These are phyloP conservation scores for Sonneratia caseolaris DNA, from an alignment of 345 rosid genomes.

Conservation along the genomic window DNA sequence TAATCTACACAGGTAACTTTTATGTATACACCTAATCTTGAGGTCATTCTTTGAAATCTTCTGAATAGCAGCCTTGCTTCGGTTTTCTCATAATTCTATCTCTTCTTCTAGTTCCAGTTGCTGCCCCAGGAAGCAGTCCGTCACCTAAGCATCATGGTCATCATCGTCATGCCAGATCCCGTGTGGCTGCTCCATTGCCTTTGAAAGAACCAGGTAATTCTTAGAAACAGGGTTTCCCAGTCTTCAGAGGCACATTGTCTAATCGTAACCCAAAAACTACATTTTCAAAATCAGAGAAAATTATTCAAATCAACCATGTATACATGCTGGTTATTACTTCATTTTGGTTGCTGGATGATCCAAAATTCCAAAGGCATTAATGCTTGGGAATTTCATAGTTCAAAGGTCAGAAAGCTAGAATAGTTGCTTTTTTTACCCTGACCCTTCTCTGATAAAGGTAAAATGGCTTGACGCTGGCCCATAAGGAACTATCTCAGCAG, in stretches of 20 bases:
- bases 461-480: neutral
- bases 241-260: neutral
- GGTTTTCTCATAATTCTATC: constrained; percentile 13
- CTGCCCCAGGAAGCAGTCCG: constrained; percentile 26
- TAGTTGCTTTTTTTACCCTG: neutral
- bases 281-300: neutral
- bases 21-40: neutral
- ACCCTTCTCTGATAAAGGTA: too few species aligned
- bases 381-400: neutral
- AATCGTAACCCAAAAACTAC: neutral
- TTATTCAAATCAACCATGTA: neutral
- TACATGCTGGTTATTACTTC: neutral
- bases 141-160: constrained; percentile 34
- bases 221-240: neutral
- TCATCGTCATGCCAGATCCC: constrained; percentile 46
- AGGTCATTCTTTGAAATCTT: neutral
- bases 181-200: constrained; percentile 55
- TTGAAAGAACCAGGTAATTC: constrained; percentile 42
- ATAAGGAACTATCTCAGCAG: neutral
- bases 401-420: neutral
- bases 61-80: neutral
- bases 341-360: neutral
- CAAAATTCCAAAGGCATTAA: too few species aligned
- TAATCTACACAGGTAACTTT: constrained; percentile 31
- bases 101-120: constrained; percentile 38